Percentiles rank a stretch among this genome's conserved stretches.
phyloP scores from a whole-genome alignment of 2,329 filamentous ascomycete species.

The Helotiales sp. region DNA sequence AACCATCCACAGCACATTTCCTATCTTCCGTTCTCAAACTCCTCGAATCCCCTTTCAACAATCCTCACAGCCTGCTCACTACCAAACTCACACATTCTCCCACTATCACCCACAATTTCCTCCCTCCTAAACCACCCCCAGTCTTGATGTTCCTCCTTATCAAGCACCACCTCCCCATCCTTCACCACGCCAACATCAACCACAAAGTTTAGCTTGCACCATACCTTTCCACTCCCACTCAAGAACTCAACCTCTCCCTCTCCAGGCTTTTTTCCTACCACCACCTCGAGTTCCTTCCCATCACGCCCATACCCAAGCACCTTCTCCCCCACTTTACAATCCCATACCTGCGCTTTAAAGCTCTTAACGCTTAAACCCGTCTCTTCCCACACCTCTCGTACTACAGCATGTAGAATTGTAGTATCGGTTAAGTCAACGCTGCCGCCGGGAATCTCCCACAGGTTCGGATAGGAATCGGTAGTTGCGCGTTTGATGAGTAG shows the following conservation, averaged over 20 bases:
- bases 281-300: not conserved
- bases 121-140: slow-evolving; percentile 18
- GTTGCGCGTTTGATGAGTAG: slow-evolving; percentile 25
- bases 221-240: not conserved
- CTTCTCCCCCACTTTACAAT: not conserved
- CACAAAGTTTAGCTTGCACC: slow-evolving; percentile 27
- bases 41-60: slow-evolving; percentile 2
- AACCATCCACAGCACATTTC: too few relatives aligned
- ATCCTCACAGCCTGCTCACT: slow-evolving; percentile 5
- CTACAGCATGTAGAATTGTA: slow-evolving; percentile 50
- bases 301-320: not conserved
- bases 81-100: not conserved
- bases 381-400: slow-evolving; percentile 56
- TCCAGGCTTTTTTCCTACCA: not conserved
- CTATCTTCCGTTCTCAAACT: slow-evolving; percentile 6
- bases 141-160: slow-evolving; percentile 24
- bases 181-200: slow-evolving; percentile 16
- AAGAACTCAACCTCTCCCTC: slow-evolving; percentile 12
- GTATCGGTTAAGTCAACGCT: slow-evolving; percentile 50
- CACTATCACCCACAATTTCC: slow-evolving; percentile 10
- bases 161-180: slow-evolving; percentile 10
- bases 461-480: slow-evolving; percentile 42
- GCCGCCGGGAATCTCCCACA: slow-evolving; percentile 58
- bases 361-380: slow-evolving; percentile 45
- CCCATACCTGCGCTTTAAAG: not conserved